Base-by-base conservation (phyloP, 164 flowering plant genomes). In the Liquidambar formosana region DNA sequence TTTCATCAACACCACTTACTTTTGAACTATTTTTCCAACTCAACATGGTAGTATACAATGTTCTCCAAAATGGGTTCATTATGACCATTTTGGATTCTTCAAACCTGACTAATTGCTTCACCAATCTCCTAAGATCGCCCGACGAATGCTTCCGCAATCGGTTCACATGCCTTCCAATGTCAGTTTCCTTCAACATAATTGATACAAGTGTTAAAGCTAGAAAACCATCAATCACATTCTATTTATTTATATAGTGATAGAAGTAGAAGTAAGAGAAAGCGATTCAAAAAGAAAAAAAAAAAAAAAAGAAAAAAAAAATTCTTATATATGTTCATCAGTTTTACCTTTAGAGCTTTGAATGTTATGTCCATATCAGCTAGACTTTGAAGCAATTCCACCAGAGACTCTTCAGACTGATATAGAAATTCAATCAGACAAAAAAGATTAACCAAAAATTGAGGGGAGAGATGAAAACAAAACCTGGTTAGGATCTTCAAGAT, bases 281-380 rank as follows among this genome's bases (percentile, higher is more conserved):
- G n/a, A n/a, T n/a, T n/a, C n/a, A n/a, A n/a, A n/a, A n/a, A n/a
- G n/a, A n/a, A n/a, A n/a, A n/a, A n/a, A n/a, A n/a, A n/a, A n/a
- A n/a, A n/a, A n/a, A n/a, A n/a, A n/a, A n/a, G n/a, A n/a, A n/a
- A n/a, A n/a, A n/a, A n/a, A n/a, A n/a, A n/a, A n/a, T n/a, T n/a
- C n/a, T n/a, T n/a, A 43, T 44, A 26, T 56, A 14, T 54, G 16
- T 4, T 44, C 16, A 21, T 1, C n/a, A 15, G 33, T n/a, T 23
- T 46, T 71, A 93, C 99, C 95, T 96, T 69, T 33, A 96, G 93
- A 67, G 90, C 96, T 72, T 83, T 81, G 75, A 90, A 93, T 46
- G 97, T 89, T 44, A 96, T 84, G 75, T 93, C 97, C 98, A 93
- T 92, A 67, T 90, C 97, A 10, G 91, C 92, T n/a, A 96, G 80